Evolutionary conservation across 2,329 filamentous ascomycete species (phyloP), one percentile per base, ranked within the genome.

Genomic region (Thelonectria olida): DNA sequence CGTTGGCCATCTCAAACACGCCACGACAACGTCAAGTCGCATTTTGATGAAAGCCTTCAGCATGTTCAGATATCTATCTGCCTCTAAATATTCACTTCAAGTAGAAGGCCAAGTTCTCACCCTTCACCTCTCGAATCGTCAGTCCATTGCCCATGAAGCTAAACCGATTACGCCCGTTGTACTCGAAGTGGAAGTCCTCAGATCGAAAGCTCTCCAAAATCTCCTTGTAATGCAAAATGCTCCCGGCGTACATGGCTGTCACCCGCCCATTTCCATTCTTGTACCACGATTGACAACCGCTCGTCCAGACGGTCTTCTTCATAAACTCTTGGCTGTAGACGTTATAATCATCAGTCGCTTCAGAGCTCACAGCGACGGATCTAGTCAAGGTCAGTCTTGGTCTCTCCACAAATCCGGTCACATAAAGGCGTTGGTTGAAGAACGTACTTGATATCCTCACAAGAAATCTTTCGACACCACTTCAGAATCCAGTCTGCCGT

Each of bases 311-410:
- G 10, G 52, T 63, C 0, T 28, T 8, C 22, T 54, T 58, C 9
- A 65, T 12, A 2, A 61, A 53, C 58, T 50, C 49, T 13, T 62
- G 50, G 3, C 36, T 13, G 17, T 58, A 66, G 1, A 20, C 19
- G 25, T 64, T 66, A 31, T 58, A 62, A 2, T 66, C 58, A n/a
- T 51, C 52, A 7, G 63, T 20, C 1, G 48, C 58, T 2, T 27
- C 22, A 6, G 54, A 27, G 1, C 34, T 36, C 4, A 66, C 57
- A n/a, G 19, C 17, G 7, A 42, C 19, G 19, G 25, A 50, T 20
- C 54, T 52, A 20, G n/a, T n/a, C n/a, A 6, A n/a, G n/a, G 17
- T 41, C 19, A 41, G 36, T n/a, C n/a, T n/a, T n/a, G n/a, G n/a
- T n/a, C n/a, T n/a, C n/a, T n/a, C n/a, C n/a, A n/a, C 36, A 19